Evolutionary conservation across 768 basidiomycete genomes (phyloP).

Genomic region (Boletellus emodensis): DNA sequence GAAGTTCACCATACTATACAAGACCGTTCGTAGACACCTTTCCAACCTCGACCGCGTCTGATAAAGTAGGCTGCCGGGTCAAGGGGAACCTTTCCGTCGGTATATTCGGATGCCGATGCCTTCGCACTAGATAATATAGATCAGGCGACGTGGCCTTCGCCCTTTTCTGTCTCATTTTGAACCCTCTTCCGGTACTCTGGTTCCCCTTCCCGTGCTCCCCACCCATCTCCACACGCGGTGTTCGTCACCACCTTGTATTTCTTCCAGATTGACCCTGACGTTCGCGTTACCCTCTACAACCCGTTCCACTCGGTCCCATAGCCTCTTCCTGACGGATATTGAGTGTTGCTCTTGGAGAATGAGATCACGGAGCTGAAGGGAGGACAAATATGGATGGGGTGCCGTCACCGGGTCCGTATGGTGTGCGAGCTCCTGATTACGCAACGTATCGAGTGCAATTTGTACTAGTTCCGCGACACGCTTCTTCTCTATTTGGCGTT

Average conservation of each 20-base stretch:
- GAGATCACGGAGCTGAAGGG: constrained; percentile 83
- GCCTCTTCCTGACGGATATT: constrained; percentile 51
- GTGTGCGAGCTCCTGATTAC: constrained; percentile 78
- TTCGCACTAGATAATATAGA: constrained; percentile 6
- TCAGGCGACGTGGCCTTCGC: constrained; percentile 23
- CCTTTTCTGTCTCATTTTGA: constrained; percentile 25
- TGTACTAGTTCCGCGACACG: constrained; percentile 74
- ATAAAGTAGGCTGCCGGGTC: constrained; percentile 18
- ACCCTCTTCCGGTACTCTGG: constrained; percentile 35
- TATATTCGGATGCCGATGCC: constrained; percentile 12
- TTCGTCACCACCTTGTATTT: constrained; percentile 82
- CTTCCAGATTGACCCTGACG: constrained; percentile 79
- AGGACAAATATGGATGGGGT: constrained; percentile 75
- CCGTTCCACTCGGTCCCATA: constrained; percentile 83
- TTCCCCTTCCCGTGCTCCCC: constrained; percentile 43
- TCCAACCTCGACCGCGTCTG: not conserved
- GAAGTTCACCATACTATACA: constrained; percentile 20
- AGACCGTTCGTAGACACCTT: too few species aligned
- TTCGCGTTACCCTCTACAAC: constrained; percentile 90
- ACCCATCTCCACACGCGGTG: constrained; percentile 91
- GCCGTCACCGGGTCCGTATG: constrained; percentile 75
- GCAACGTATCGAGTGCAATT: constrained; percentile 73
- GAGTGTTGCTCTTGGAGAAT: constrained; percentile 81
- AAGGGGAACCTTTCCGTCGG: constrained; percentile 18
- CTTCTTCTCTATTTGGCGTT: constrained; percentile 52